Evolutionary conservation across 2,329 filamentous ascomycete genomes (phyloP), one percentile per base, ranked within the genome.

Genomic region (Didymosphaeria variabile): DNA sequence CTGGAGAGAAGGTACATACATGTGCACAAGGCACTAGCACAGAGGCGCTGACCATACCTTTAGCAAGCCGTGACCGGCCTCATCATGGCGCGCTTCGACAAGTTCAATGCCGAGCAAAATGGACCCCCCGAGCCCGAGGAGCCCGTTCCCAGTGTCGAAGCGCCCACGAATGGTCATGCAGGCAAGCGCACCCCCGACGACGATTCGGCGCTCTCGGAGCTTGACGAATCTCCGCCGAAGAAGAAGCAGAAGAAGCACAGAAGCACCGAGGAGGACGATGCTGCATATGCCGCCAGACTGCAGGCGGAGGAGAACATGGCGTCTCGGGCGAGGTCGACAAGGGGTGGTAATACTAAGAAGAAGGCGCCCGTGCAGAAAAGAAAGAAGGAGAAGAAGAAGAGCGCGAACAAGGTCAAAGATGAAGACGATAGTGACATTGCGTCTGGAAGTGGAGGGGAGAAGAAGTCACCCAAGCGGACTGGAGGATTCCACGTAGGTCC

Each of bases 291-390:
- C 0, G 93, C 93, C 17, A 88, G 91, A 77, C 84, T 99, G 38
- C 95, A 99, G 79, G 94, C 93, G 0, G 92, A 98, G 78, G 93
- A 97, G 81, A 97, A 98, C 78, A 85, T 88, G 67, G 61, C 81
- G 53, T 83, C 81, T 2, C 84, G 88, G 46, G 88, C 88, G 52
- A 85, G 92, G 57, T 86, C 91, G 19, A 97, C 94, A 3, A 87
- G 94, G 47, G 92, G 92, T 7, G 91, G 90, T 12, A 87, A 80
- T 52, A 83, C 80, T 7, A 85, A 87, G 65, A 87, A 88, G 75
- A 82, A 85, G 64, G 82, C 83, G 26, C 75, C 75, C 4, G 67
- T 71, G 55, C 91, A 91, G 80, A 91, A 91, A 81, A 90, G 89
- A 79, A 84, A 83, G 45, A 85, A 86, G 57, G 85, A 87, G 68